These are phyloP conservation scores for Leccinum griseonigrum DNA, from an alignment of 1,284 basidiomycete species.

Conservation along the genomic window DNA sequence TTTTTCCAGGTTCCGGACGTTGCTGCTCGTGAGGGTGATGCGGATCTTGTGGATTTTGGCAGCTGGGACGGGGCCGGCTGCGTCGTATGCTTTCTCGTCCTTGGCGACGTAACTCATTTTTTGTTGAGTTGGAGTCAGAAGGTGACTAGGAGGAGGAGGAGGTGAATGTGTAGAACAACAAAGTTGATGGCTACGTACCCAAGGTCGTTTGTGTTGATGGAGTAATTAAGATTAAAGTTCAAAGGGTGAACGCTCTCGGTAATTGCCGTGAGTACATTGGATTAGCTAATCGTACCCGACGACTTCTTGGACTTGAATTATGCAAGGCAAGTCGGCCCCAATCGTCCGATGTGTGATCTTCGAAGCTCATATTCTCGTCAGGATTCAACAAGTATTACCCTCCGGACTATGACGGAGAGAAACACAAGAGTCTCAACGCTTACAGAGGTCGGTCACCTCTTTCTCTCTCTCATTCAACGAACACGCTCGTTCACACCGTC, in stretches of 20 bases:
- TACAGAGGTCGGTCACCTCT: constrained; percentile 54
- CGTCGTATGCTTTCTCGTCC: constrained; percentile 97
- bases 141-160: constrained; percentile 54
- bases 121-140: constrained; percentile 74
- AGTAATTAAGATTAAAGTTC: constrained; percentile 30
- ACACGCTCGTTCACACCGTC: constrained; percentile 4
- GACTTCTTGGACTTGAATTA: constrained; percentile 14
- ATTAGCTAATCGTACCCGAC: neutral
- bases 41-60: constrained; percentile 99
- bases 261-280: constrained; percentile 9
- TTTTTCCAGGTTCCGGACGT: constrained; percentile 99
- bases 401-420: constrained; percentile 84
- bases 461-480: neutral
- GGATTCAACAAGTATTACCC: constrained; percentile 94
- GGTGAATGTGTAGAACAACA: neutral
- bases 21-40: constrained; percentile 98
- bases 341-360: neutral
- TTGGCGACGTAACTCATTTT: constrained; percentile 99
- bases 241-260: constrained; percentile 13
- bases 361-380: constrained; percentile 25
- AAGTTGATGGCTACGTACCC: constrained; percentile 17
- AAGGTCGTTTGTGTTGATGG: constrained; percentile 21
- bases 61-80: constrained; percentile 81
- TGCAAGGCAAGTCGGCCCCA: constrained; percentile 36
- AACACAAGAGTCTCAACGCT: constrained; percentile 80